Evolutionary conservation across 495 filamentous ascomycete species (phyloP).

Genomic region (Lichina pygmaea): DNA sequence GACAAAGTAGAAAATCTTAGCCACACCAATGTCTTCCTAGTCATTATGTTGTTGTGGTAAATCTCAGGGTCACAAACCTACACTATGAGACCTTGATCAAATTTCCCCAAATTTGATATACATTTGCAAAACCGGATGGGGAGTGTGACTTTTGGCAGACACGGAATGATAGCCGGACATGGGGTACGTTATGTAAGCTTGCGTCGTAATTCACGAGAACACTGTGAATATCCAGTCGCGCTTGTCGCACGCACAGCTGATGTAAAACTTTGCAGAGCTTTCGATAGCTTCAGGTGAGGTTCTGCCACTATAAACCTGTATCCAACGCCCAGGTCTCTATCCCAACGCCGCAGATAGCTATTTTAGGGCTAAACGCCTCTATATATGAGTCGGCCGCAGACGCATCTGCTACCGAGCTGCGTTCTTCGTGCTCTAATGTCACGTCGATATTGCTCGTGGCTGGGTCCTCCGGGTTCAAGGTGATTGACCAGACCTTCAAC

Average conservation of each 20-base stretch:
- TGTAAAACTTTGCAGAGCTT: too few species aligned
- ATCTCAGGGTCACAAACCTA: neutral
- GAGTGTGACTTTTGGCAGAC: too few species aligned
- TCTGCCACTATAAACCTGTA: neutral
- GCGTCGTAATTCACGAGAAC: too few species aligned
- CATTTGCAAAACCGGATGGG: too few species aligned
- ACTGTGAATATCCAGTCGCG: too few species aligned
- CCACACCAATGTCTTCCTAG: too few species aligned
- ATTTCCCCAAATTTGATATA: neutral
- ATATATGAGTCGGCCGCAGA: constrained; percentile 18
- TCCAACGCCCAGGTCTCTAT: constrained; percentile 18
- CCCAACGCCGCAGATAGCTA: constrained; percentile 27
- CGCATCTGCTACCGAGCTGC: constrained; percentile 40
- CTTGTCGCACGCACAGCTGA: too few species aligned
- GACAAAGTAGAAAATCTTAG: constrained; percentile 3
- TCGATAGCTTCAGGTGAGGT: too few species aligned
- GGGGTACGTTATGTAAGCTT: too few species aligned
- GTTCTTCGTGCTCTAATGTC: constrained; percentile 20
- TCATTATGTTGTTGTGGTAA: neutral
- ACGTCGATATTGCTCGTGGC: constrained; percentile 13
- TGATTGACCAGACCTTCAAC: constrained; percentile 41
- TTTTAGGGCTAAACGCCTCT: constrained; percentile 3
- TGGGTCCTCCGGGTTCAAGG: constrained; percentile 9
- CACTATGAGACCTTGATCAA: neutral
- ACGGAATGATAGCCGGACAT: too few species aligned